These are phyloP conservation scores for Plasmopara muralis DNA, from an alignment of 352 stramenopile species.

Conservation along the genomic window DNA sequence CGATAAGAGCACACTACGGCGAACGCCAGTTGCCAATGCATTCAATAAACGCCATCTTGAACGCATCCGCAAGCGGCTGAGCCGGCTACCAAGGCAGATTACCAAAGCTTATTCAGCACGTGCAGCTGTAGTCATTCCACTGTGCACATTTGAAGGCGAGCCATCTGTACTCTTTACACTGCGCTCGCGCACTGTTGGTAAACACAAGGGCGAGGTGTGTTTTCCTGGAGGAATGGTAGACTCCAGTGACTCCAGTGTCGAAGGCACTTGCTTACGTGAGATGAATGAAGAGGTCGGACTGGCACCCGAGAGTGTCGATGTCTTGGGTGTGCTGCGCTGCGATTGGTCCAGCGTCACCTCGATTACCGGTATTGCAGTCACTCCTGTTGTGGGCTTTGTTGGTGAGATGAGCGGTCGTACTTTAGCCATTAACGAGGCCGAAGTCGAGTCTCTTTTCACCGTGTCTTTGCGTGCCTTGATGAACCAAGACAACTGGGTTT, in stretches of 20 bases:
- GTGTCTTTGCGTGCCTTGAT: constrained; percentile 87
- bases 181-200: constrained; percentile 84
- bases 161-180: constrained; percentile 95
- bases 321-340: constrained; percentile 92
- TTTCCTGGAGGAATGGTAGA: constrained; percentile 96
- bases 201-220: constrained; percentile 95
- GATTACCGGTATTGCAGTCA: constrained; percentile 96
- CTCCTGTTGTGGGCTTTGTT: constrained; percentile 94
- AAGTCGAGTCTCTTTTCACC: constrained; percentile 95
- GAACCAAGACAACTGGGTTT: constrained; percentile 78
- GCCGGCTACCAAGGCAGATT: constrained; percentile 91
- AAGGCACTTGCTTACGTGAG: constrained; percentile 94
- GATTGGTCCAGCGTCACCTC: constrained; percentile 94
- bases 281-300: constrained; percentile 97
- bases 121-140: constrained; percentile 92
- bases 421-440: constrained; percentile 91
- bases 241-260: constrained; percentile 88
- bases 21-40: constrained; percentile 51
- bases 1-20: constrained; percentile 27
- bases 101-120: constrained; percentile 88
- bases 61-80: constrained; percentile 91
- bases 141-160: constrained; percentile 95
- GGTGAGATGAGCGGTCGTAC: constrained; percentile 89
- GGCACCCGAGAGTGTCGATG: constrained; percentile 64
- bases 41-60: constrained; percentile 88